Conservation (phyloP, 179 eudicot species). For the Silene coronaria region DNA sequence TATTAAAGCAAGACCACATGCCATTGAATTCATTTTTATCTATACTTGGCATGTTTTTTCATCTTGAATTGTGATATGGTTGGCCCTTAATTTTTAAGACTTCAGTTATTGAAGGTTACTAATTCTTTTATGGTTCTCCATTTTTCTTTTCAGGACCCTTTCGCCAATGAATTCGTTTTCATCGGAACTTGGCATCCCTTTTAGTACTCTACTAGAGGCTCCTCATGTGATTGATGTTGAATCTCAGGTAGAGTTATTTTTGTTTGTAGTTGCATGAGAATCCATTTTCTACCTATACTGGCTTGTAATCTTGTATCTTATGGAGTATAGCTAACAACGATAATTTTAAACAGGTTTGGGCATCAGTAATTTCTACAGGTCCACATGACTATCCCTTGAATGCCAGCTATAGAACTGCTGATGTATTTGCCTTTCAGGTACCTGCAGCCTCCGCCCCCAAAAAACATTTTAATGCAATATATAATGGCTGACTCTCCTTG, state of each 20-base stretch:
- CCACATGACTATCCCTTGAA: constrained; percentile 68
- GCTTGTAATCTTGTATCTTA: constrained; percentile 9
- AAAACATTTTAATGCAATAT: neutral
- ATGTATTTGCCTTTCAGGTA: constrained; percentile 80
- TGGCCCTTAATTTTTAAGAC: neutral
- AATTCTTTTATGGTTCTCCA: neutral
- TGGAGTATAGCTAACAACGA: neutral
- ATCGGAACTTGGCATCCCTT: constrained; percentile 88
- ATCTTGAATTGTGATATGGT: neutral
- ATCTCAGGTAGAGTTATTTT: constrained; percentile 53
- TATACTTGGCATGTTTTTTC: neutral
- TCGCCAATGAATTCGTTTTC: constrained; percentile 86
- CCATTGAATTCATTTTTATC: neutral
- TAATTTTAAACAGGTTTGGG: constrained; percentile 55
- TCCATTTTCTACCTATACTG: neutral
- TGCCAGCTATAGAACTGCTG: constrained; percentile 89
- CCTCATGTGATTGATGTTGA: constrained; percentile 83
- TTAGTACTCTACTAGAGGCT: constrained; percentile 82
- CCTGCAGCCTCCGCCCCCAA: neutral
- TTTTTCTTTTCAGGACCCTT: constrained; percentile 53
- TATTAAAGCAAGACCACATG: neutral
- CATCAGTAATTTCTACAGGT: constrained; percentile 64
- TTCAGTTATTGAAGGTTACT: neutral
- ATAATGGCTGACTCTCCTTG: constrained; percentile 17
- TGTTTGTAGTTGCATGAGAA: constrained; percentile 11